These are phyloP conservation scores for Phialocephala sp. DNA, from an alignment of 2,329 filamentous ascomycete species.

Conservation along the genomic window DNA sequence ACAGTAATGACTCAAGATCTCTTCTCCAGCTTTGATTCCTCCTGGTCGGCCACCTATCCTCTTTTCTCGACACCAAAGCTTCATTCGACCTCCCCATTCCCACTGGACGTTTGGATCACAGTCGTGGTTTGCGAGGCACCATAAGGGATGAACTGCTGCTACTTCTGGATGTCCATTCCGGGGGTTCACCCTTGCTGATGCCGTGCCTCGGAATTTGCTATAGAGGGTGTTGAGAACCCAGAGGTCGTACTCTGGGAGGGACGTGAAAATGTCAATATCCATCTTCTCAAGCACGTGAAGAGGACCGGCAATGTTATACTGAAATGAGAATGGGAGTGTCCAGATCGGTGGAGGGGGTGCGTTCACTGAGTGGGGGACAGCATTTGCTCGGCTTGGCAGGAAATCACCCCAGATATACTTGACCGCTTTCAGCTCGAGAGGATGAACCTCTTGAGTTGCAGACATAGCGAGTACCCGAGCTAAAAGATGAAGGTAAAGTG, in stretches of 20 bases:
- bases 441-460: conserved; percentile 63
- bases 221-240: conserved; percentile 93
- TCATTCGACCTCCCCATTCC: conserved; percentile 87
- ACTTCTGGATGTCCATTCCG: conserved; percentile 86
- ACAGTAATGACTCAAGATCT: conserved; percentile 94
- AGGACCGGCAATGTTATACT: conserved; percentile 74
- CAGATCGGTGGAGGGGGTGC: conserved; percentile 63
- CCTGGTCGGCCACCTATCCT: conserved; percentile 58
- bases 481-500: conserved; percentile 67
- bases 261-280: conserved; percentile 76
- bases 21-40: conserved; percentile 78
- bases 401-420: conserved; percentile 76
- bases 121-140: conserved; percentile 96
- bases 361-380: conserved; percentile 58
- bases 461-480: conserved; percentile 68
- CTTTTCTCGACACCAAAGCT: conserved; percentile 66
- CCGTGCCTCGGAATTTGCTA: conserved; percentile 90
- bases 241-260: conserved; percentile 65
- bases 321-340: conserved; percentile 80
- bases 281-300: conserved; percentile 83
- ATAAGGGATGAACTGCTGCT: conserved; percentile 91
- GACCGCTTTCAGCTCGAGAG: conserved; percentile 67
- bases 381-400: conserved; percentile 56
- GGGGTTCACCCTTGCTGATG: conserved; percentile 79
- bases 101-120: conserved; percentile 94